Evolutionary conservation across 2,329 filamentous ascomycete species (phyloP).

Genomic region (Chaetomiaceae sp.): DNA sequence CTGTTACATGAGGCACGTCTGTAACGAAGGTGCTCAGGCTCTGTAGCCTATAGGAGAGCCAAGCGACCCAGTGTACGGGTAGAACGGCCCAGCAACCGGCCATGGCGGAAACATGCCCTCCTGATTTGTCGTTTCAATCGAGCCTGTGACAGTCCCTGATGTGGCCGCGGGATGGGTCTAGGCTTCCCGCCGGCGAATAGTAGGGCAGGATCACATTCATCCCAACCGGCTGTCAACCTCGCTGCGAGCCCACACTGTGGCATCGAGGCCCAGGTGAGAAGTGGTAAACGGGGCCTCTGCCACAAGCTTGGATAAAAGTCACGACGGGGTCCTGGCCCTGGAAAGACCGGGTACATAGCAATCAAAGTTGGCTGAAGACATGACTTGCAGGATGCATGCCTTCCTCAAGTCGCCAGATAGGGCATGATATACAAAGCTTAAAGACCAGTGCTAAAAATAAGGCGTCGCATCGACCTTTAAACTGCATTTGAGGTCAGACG

Average conservation of each 20-base stretch:
- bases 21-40: constrained; percentile 12
- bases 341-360: too few relatives aligned
- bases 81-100: constrained; percentile 22
- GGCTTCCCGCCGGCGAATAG: background rate
- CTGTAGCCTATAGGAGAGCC: constrained; percentile 30
- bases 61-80: constrained; percentile 27
- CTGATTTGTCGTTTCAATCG: constrained; percentile 28
- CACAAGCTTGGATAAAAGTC: too few relatives aligned
- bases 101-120: constrained; percentile 25
- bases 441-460: constrained; percentile 11
- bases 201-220: background rate
- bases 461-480: background rate
- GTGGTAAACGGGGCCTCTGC: too few relatives aligned
- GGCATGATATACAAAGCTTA: too few relatives aligned
- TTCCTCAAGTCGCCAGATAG: too few relatives aligned
- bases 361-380: too few relatives aligned
- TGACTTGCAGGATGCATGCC: too few relatives aligned
- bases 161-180: constrained; percentile 1
- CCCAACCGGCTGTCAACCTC: background rate
- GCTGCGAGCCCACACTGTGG: background rate
- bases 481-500: background rate
- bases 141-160: constrained; percentile 20
- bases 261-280: too few relatives aligned
- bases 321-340: too few relatives aligned
- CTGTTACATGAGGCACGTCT: constrained; percentile 33